phyloP scores from a whole-genome alignment of 1,139 yeast genomes.

The Yamadazyma songkhlaensis region DNA sequence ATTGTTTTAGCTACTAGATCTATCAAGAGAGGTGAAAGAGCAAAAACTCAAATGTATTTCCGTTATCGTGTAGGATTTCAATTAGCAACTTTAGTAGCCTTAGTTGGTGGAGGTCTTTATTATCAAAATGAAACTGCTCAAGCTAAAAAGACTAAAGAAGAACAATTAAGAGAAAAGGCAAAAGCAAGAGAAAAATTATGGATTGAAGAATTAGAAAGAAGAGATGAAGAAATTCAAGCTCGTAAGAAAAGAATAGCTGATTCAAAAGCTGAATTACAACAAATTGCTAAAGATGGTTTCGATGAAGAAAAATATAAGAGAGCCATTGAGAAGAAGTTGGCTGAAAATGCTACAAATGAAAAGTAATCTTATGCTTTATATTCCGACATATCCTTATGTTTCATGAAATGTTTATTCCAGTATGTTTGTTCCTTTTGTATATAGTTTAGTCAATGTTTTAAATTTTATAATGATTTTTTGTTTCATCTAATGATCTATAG shows the following conservation, averaged over 20 bases:
- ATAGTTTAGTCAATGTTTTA: neutral
- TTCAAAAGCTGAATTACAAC: conserved; percentile 34
- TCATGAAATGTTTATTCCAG: too few species aligned
- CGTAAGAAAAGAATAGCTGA: conserved; percentile 50
- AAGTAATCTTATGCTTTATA: neutral
- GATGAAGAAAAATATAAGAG: conserved; percentile 18
- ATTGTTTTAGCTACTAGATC: conserved; percentile 77
- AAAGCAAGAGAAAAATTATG: conserved; percentile 80
- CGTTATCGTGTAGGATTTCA: conserved; percentile 89
- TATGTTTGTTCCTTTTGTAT: neutral
- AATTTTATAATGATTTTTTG: conserved; percentile 3
- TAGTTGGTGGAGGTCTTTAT: conserved; percentile 73
- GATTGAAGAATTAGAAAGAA: conserved; percentile 86
- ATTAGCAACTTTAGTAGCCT: conserved; percentile 75
- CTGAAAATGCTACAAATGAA: neutral
- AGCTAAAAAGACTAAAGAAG: conserved; percentile 55
- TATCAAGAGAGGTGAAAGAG: conserved; percentile 67
- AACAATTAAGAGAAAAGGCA: conserved; percentile 67
- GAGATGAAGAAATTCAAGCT: conserved; percentile 70
- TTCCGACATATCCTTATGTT: too few species aligned
- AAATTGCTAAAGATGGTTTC: conserved; percentile 43
- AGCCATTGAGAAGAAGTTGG: conserved; percentile 8
- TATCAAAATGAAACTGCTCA: conserved; percentile 47
- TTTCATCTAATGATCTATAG: conserved; percentile 1
- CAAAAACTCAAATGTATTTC: conserved; percentile 80